Conservation (phyloP, 2,329 filamentous ascomycete genomes). For the Aureobasidium lini region DNA sequence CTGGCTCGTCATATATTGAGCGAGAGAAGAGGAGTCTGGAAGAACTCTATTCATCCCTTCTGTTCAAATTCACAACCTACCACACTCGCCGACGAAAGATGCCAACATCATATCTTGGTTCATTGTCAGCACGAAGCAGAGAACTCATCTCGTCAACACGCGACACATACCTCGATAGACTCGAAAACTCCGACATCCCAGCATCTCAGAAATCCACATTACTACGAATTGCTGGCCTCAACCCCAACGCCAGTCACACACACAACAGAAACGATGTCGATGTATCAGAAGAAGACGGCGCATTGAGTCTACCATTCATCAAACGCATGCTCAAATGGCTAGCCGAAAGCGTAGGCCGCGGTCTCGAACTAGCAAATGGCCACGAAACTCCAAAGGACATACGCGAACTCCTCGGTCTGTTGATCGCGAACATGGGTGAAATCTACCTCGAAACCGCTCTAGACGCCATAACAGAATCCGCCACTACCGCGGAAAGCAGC, state of each 20-base stretch:
- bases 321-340: slow-evolving; percentile 98
- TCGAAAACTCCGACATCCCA: slow-evolving; percentile 84
- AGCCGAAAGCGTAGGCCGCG: slow-evolving; percentile 85
- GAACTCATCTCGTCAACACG: slow-evolving; percentile 82
- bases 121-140: slow-evolving; percentile 80
- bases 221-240: slow-evolving; percentile 76
- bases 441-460: slow-evolving; percentile 63
- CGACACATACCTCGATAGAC: slow-evolving; percentile 80
- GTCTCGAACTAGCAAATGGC: slow-evolving; percentile 79
- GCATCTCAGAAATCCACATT: slow-evolving; percentile 85
- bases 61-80: slow-evolving; percentile 96
- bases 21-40: slow-evolving; percentile 61
- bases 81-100: slow-evolving; percentile 83
- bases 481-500: slow-evolving; percentile 66
- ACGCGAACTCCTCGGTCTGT: slow-evolving; percentile 70
- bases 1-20: slow-evolving; percentile 58
- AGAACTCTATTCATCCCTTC: slow-evolving; percentile 78
- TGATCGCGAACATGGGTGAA: slow-evolving; percentile 82
- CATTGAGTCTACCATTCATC: slow-evolving; percentile 74
- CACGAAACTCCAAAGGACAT: slow-evolving; percentile 93
- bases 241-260: slow-evolving; percentile 45
- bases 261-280: slow-evolving; percentile 74
- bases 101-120: slow-evolving; percentile 85
- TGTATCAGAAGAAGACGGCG: slow-evolving; percentile 82
- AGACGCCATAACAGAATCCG: slow-evolving; percentile 65